Evolutionary conservation across 1,139 yeast species (phyloP).

Genomic region (Ogataea hybrid): DNA sequence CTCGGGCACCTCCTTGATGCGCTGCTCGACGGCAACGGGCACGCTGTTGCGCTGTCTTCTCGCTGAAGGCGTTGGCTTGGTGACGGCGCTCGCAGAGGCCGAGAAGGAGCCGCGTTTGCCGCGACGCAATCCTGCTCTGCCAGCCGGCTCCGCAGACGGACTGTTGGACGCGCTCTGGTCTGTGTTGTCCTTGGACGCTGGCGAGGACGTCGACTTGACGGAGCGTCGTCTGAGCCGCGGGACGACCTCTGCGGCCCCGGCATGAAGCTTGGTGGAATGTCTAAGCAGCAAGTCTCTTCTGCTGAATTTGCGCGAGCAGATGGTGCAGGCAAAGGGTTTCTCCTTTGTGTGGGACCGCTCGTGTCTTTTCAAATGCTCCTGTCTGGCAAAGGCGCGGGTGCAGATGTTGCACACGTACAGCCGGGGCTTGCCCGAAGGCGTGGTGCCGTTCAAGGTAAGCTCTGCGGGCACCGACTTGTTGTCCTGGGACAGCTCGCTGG

Average conservation of each 20-base stretch:
- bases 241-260: conserved; percentile 45
- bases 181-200: conserved; percentile 14
- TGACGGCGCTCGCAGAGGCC: conserved; percentile 8
- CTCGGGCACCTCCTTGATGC: conserved; percentile 12
- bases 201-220: conserved; percentile 16
- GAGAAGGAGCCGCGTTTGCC: conserved; percentile 13
- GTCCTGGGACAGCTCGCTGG: conserved; percentile 8
- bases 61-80: conserved; percentile 16
- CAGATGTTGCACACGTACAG: conserved; percentile 69
- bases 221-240: conserved; percentile 33
- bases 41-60: conserved; percentile 7
- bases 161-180: conserved; percentile 13
- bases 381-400: conserved; percentile 76
- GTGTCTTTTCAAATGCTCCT: conserved; percentile 73
- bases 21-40: conserved; percentile 13
- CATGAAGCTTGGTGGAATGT: conserved; percentile 77
- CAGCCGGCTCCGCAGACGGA: conserved; percentile 9
- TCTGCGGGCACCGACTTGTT: conserved; percentile 25
- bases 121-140: conserved; percentile 7
- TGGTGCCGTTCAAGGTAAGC: conserved; percentile 40
- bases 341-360: conserved; percentile 82
- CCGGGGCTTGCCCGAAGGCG: conserved; percentile 79
- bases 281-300: conserved; percentile 69
- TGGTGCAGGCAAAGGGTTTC: conserved; percentile 77
- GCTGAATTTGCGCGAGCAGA: conserved; percentile 69